Evolutionary conservation across 306 rosid genomes (phyloP), one percentile per base, ranked within the genome.

Genomic region (Luffa aegyptiaca): DNA sequence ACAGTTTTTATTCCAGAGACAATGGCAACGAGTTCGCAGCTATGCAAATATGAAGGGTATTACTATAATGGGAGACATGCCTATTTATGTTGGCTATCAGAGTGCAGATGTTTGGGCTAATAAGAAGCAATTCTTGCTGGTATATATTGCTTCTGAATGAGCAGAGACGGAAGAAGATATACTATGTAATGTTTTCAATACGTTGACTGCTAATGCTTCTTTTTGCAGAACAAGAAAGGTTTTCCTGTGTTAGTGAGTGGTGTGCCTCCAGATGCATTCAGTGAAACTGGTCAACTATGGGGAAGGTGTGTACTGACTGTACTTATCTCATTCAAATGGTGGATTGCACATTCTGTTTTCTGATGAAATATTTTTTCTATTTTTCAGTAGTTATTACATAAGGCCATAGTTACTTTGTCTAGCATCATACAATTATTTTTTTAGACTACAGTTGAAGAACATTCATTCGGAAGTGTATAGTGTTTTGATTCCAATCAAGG

Each of bases 21-120:
- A 94, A 78, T 94, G 98, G 98, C 93, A 86, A 88, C 89, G 84
- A 87, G 91, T 94, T 83, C 90, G 88, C 75, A 76, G 86, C 80
- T 92, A 92, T 84, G 97, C 97, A 35, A 85, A 81, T 69, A 85
- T 76, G 80, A 91, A 85, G 82, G 97, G 98, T 81, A 81, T 94
- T 58, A 88, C 88, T 63, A 92, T 94, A 76, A 91, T 94, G 97
- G 98, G 98, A 75, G 98, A 94, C 90, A 94, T 94, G 97, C 98
- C 98, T 81, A 94, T 94, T 64, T 94, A 94, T 86, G 98, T 94
- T 59, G 97, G 97, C 80, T 92, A 94, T 86, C 98, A 94, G 83
- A 94, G 97, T 86, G 98, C 98, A 81, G 98, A 94, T 88, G 98
- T 92, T 81, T 94, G 98, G 97, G 98, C 97, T 83, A 92, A 94